A percentile compares a stretch with the other conserved stretches of the same genome.
These are phyloP conservation scores for Mallotus nudiflorus DNA, from an alignment of 345 rosid species.

Conservation along the genomic window DNA sequence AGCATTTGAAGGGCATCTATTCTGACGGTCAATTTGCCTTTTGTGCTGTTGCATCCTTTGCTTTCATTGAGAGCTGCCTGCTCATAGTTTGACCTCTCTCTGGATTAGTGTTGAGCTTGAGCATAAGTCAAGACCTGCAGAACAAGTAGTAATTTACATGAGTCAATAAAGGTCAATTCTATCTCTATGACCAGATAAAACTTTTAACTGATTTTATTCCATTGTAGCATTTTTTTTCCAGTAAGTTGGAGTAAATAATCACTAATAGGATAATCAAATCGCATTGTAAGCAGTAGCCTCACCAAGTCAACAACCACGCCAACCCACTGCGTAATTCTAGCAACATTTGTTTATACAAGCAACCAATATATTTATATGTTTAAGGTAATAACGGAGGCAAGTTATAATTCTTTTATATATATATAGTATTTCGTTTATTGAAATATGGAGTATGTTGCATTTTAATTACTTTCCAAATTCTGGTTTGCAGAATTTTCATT, in stretches of 20 bases:
- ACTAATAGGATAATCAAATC: no score
- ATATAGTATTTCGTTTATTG: no score
- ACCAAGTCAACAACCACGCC: background rate
- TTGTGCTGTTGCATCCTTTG: slow-evolving; percentile 97
- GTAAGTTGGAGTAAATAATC: background rate
- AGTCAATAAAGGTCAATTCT: slow-evolving; percentile 5
- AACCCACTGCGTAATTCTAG: no score
- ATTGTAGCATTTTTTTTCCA: background rate
- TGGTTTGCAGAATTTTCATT: no score
- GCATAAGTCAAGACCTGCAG: slow-evolving; percentile 93
- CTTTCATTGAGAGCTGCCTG: slow-evolving; percentile 90
- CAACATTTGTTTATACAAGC: background rate
- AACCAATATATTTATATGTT: no score
- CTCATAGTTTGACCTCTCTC: slow-evolving; percentile 96
- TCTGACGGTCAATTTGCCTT: slow-evolving; percentile 95
- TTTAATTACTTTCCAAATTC: no score
- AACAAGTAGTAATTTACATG: slow-evolving; percentile 7
- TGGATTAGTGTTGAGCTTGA: slow-evolving; percentile 87
- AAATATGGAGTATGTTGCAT: no score
- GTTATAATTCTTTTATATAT: no score
- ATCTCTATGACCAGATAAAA: background rate
- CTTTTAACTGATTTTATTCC: background rate
- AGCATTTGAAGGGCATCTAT: slow-evolving; percentile 77
- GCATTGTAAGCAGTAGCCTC: background rate
- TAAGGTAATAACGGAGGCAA: no score